Percentiles rank a stretch among this genome's conserved stretches.
Evolutionary conservation across 2,329 filamentous ascomycete genomes (phyloP).

Genomic region (Plenodomus lindquistii): DNA sequence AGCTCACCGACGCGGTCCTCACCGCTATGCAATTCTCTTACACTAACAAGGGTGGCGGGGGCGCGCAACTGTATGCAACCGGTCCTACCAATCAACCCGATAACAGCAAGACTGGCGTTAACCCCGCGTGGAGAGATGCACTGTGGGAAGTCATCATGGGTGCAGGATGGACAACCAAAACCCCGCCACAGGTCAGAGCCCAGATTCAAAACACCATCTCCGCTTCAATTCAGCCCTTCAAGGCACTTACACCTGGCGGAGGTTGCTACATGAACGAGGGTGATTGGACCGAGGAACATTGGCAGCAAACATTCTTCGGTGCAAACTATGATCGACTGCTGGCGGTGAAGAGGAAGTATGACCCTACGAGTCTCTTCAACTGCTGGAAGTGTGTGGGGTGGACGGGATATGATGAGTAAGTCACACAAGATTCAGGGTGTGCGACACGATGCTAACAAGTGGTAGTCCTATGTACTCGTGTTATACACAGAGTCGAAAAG

Average conservation of each 20-base stretch:
- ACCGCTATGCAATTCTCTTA: slow-evolving; percentile 38
- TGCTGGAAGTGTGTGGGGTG: slow-evolving; percentile 45
- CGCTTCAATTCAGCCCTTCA: slow-evolving; percentile 35
- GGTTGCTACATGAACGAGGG: slow-evolving; percentile 44
- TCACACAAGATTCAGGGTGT: background rate
- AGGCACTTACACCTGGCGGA: slow-evolving; percentile 39
- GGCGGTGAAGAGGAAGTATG: slow-evolving; percentile 34
- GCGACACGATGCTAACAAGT: slow-evolving; percentile 8
- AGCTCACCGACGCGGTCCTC: slow-evolving; percentile 36
- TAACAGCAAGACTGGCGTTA: slow-evolving; percentile 35
- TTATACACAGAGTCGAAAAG: slow-evolving; percentile 26
- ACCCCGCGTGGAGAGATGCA: slow-evolving; percentile 37
- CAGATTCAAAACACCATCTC: slow-evolving; percentile 38
- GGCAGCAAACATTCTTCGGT: slow-evolving; percentile 42
- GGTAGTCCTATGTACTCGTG: slow-evolving; percentile 35
- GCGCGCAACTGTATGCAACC: slow-evolving; percentile 42
- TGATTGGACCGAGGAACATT: slow-evolving; percentile 41
- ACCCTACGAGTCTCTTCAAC: slow-evolving; percentile 39
- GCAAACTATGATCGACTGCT: slow-evolving; percentile 34
- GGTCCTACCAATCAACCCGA: slow-evolving; percentile 39
- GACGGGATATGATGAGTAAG: slow-evolving; percentile 40
- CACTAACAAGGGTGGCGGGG: slow-evolving; percentile 29
- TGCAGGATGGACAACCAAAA: slow-evolving; percentile 32
- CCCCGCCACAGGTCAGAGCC: slow-evolving; percentile 16
- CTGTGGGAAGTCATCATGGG: slow-evolving; percentile 43